Percentiles rank a stretch among this genome's conserved stretches.
Conservation (phyloP, 148 eudicot genomes). For the Limonium bicolor region DNA sequence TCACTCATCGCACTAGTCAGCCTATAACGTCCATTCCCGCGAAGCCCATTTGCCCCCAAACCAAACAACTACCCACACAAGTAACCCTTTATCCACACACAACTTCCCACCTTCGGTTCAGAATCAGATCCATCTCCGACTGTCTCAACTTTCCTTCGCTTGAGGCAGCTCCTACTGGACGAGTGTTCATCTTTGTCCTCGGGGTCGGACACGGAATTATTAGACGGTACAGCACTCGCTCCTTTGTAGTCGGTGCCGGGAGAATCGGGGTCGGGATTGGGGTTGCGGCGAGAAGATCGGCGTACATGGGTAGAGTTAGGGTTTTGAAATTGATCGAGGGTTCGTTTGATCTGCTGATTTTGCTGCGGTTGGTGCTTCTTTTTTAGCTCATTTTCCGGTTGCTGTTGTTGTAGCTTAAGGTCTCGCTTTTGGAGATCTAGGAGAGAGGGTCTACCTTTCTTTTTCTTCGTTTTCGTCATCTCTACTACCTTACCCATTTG, state of each 20-base stretch:
- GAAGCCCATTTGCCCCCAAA: not conserved
- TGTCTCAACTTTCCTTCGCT: constrained; percentile 12
- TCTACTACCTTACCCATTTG: constrained; percentile 29
- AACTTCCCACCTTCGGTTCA: constrained; percentile 11
- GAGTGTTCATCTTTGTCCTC: constrained; percentile 7
- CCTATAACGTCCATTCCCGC: not conserved
- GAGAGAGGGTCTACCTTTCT: constrained; percentile 51
- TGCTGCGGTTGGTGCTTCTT: not conserved
- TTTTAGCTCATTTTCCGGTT: constrained; percentile 1
- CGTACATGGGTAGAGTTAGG: constrained; percentile 15
- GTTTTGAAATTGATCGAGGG: constrained; percentile 10
- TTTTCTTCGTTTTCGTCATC: constrained; percentile 31
- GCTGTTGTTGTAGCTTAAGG: constrained; percentile 22
- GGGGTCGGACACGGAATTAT: not conserved
- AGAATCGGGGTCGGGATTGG: constrained; percentile 14
- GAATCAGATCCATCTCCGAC: constrained; percentile 12
- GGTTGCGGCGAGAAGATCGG: constrained; percentile 38
- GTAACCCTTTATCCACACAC: not conserved
- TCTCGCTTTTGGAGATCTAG: constrained; percentile 37
- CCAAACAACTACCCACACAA: constrained; percentile 1
- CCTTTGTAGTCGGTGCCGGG: not conserved
- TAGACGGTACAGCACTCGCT: not conserved
- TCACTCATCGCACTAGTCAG: not conserved
- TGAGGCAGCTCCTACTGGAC: constrained; percentile 3
- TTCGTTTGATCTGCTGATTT: not conserved